Percentiles rank a stretch among this genome's conserved stretches.
Conservation (phyloP, 176 grass and related monocot species). For the Avena sativa region DNA sequence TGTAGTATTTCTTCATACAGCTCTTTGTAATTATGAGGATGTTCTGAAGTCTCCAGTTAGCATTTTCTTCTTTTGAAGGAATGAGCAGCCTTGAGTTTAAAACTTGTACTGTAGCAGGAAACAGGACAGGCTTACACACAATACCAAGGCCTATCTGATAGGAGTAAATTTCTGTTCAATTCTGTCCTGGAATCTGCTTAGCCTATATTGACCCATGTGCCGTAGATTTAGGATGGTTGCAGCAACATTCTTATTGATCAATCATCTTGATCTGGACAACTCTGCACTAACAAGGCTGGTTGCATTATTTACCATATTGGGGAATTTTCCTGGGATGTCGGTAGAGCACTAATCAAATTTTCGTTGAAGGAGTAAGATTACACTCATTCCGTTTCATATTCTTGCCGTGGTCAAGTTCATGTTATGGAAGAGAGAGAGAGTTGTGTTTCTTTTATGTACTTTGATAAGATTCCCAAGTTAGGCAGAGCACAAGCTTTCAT, state of each 20-base stretch:
- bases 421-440: too few relatives aligned
- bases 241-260: not conserved
- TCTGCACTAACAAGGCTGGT: not conserved
- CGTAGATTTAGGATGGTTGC: constrained; percentile 5
- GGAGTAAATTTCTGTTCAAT: not conserved
- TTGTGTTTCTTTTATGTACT: not conserved
- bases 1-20: constrained; percentile 45
- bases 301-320: not conserved
- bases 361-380: not conserved
- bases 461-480: constrained; percentile 12
- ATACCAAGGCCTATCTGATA: constrained; percentile 6
- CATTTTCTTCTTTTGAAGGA: constrained; percentile 39
- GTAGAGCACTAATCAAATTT: not conserved
- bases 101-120: constrained; percentile 43
- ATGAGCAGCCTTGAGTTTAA: constrained; percentile 20
- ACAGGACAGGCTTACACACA: constrained; percentile 26
- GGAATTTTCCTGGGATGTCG: not conserved
- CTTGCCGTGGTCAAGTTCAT: too few relatives aligned
- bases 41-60: constrained; percentile 40
- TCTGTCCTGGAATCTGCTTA: not conserved
- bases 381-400: too few relatives aligned
- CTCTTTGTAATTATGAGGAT: constrained; percentile 62
- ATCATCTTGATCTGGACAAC: not conserved
- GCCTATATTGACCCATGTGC: not conserved
- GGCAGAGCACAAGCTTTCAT: not conserved